These are phyloP conservation scores for Fistulina hepatica DNA, from an alignment of 1,284 basidiomycete genomes.

Conservation along the genomic window DNA sequence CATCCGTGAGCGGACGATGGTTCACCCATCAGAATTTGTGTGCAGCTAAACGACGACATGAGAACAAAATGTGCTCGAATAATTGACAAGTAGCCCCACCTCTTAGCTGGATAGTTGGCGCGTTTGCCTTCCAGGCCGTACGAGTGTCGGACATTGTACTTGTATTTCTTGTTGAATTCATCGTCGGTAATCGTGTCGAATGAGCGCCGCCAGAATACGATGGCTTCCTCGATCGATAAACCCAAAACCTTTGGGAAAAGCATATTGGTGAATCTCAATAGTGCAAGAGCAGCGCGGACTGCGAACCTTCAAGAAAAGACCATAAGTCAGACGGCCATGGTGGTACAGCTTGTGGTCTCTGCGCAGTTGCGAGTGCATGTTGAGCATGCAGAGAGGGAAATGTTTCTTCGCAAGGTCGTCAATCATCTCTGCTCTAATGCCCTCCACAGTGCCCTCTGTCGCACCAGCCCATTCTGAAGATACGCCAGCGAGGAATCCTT, in stretches of 20 bases:
- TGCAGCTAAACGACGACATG: slow-evolving; percentile 54
- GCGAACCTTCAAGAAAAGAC: slow-evolving; percentile 88
- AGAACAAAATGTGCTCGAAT: slow-evolving; percentile 7
- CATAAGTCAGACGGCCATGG: slow-evolving; percentile 86
- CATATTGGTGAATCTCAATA: slow-evolving; percentile 5
- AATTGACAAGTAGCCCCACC: slow-evolving; percentile 32
- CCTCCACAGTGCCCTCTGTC: slow-evolving; percentile 42
- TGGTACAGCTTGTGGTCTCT: slow-evolving; percentile 87
- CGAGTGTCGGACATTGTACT: slow-evolving; percentile 94
- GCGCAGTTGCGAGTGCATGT: slow-evolving; percentile 73
- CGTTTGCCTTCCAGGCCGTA: slow-evolving; percentile 93
- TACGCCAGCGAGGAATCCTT: slow-evolving; percentile 89
- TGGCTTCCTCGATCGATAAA: slow-evolving; percentile 88
- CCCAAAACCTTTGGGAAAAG: slow-evolving; percentile 69
- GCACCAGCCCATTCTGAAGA: slow-evolving; percentile 70
- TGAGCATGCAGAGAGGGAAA: slow-evolving; percentile 95
- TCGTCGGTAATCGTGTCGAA: slow-evolving; percentile 80
- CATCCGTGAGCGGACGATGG: slow-evolving; percentile 80
- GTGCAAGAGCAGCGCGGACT: neutral
- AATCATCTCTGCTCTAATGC: slow-evolving; percentile 89
- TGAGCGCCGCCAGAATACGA: slow-evolving; percentile 88
- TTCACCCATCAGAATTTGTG: slow-evolving; percentile 77
- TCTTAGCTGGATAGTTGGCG: slow-evolving; percentile 90
- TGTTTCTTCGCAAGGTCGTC: slow-evolving; percentile 82
- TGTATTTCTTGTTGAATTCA: slow-evolving; percentile 97